These are phyloP conservation scores for Penicillium psychrosexuale DNA, from an alignment of 2,329 filamentous ascomycete species.

Conservation along the genomic window DNA sequence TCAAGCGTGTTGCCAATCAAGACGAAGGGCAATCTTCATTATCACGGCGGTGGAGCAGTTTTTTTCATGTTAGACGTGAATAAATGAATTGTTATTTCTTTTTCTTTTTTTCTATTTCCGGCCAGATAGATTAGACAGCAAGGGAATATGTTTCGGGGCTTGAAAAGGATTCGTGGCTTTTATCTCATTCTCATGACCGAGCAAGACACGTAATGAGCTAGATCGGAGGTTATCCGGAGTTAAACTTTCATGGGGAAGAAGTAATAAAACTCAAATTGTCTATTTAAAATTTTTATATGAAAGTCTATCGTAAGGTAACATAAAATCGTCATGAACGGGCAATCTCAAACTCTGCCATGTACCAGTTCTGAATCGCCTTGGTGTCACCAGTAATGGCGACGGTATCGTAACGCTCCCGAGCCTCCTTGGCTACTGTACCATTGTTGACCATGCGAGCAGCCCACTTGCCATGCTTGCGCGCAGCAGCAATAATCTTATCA, in stretches of 20 bases:
- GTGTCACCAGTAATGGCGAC: conserved; percentile 48
- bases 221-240: neutral
- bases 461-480: conserved; percentile 63
- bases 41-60: too few species aligned
- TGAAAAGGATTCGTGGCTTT: neutral
- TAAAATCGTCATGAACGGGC: conserved; percentile 32
- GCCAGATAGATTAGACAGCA: neutral
- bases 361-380: conserved; percentile 52
- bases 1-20: neutral
- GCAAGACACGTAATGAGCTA: neutral
- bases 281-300: conserved; percentile 5
- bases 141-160: neutral
- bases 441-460: conserved; percentile 54
- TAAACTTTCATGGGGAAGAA: neutral
- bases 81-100: neutral
- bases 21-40: neutral
- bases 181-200: neutral
- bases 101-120: neutral
- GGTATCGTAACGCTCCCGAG: conserved; percentile 41
- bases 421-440: conserved; percentile 43
- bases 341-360: conserved; percentile 42
- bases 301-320: neutral
- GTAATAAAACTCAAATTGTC: neutral
- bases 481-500: conserved; percentile 55
- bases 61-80: too few species aligned